phyloP scores from a whole-genome alignment of 129 eudicot species.

The Tagetes patula region DNA sequence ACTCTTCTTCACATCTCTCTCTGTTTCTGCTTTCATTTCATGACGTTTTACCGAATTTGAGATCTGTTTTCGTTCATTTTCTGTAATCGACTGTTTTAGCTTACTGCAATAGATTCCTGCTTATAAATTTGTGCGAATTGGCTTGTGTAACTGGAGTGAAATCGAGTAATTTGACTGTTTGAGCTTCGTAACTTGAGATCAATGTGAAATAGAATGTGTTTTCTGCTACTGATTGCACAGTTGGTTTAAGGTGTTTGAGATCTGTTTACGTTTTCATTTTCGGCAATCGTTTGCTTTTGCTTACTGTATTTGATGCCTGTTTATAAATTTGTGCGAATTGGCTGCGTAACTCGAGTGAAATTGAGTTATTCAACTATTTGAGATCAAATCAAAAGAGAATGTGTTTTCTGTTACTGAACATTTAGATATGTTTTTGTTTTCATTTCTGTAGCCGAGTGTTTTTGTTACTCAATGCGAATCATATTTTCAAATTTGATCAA shows the following conservation, averaged over 20 bases:
- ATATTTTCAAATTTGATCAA: too few species aligned
- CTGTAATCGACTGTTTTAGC: background rate
- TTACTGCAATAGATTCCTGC: background rate
- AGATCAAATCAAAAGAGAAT: slow-evolving; percentile 5
- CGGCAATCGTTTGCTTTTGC: background rate
- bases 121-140: background rate
- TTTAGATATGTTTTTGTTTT: too few species aligned
- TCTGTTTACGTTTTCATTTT: too few species aligned
- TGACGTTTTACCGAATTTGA: background rate
- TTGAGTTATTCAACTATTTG: too few species aligned
- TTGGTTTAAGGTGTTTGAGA: background rate
- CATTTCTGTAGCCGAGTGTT: too few species aligned
- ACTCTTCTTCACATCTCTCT: slow-evolving; percentile 8
- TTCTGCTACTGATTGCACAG: too few species aligned
- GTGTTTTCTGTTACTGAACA: background rate
- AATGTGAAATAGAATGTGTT: slow-evolving; percentile 4
- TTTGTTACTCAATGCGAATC: too few species aligned
- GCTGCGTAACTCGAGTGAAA: background rate
- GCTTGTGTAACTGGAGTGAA: background rate
- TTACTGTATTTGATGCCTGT: background rate
- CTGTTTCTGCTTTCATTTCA: background rate
- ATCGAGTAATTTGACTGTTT: too few species aligned
- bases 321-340: background rate
- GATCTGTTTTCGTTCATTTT: slow-evolving; percentile 16
- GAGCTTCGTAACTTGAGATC: slow-evolving; percentile 6